Percentiles rank a stretch among this genome's conserved stretches.
Evolutionary conservation across 2,329 filamentous ascomycete species (phyloP).

Genomic region (Aspergillaceae sp.): DNA sequence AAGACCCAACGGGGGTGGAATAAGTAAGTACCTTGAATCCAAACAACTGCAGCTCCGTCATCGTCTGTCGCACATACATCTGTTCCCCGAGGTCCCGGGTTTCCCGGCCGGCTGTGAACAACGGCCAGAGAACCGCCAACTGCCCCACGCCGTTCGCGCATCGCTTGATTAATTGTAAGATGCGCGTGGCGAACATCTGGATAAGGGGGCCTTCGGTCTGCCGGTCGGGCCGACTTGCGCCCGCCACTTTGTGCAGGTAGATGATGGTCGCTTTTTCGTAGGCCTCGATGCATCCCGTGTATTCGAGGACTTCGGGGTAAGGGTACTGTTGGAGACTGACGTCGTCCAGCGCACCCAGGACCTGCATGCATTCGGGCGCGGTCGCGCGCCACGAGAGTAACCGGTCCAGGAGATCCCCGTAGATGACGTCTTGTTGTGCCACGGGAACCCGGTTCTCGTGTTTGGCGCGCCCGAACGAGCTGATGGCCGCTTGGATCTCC

Average conservation of each 20-base stretch:
- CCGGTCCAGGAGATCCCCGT: constrained; percentile 20
- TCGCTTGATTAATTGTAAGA: constrained; percentile 21
- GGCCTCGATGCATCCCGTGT: constrained; percentile 28
- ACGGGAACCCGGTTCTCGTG: constrained; percentile 18
- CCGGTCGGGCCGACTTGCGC: constrained; percentile 20
- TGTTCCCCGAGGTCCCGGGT: constrained; percentile 20
- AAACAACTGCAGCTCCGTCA: constrained; percentile 19
- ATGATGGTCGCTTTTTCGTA: constrained; percentile 31
- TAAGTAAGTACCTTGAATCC: constrained; percentile 22
- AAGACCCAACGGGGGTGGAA: not conserved
- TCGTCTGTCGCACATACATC: constrained; percentile 22
- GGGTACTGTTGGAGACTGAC: constrained; percentile 19
- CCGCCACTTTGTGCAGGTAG: constrained; percentile 25
- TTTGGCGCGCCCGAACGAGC: constrained; percentile 25
- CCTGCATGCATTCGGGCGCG: constrained; percentile 20
- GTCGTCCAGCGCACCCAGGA: constrained; percentile 21
- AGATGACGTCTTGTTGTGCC: constrained; percentile 22
- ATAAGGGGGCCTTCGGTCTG: constrained; percentile 18
- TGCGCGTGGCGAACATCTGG: constrained; percentile 22
- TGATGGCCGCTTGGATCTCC: constrained; percentile 26
- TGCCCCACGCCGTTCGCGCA: constrained; percentile 27
- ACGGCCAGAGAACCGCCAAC: constrained; percentile 25
- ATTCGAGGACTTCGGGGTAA: constrained; percentile 25
- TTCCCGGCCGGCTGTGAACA: constrained; percentile 28
- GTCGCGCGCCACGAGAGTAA: constrained; percentile 22